Evolutionary conservation across 73 alveolate species (phyloP).

Genomic region (Tetrahymena malaccensis): DNA sequence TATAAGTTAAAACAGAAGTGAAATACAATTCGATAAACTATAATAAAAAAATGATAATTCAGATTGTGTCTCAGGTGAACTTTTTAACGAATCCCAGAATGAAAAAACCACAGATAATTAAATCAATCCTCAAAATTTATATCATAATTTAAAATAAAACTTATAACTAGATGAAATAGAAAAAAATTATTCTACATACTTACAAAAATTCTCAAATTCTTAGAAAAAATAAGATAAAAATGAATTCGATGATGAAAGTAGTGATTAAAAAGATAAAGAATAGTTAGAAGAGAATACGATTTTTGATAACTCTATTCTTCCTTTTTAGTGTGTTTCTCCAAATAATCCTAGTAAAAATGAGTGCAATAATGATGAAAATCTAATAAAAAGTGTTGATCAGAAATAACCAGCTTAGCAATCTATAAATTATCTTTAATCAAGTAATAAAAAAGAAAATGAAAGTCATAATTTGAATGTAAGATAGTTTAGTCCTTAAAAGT

Average conservation of each 20-base stretch:
- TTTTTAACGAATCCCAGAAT: neutral
- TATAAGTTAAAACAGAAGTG: neutral
- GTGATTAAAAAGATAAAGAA: neutral
- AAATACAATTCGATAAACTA: no score
- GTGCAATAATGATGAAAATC: neutral
- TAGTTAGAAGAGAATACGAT: neutral
- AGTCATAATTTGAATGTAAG: no score
- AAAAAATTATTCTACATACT: neutral
- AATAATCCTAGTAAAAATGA: no score
- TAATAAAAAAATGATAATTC: neutral
- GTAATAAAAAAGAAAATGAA: neutral
- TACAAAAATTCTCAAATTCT: neutral
- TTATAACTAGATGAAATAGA: neutral
- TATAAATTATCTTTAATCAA: no score
- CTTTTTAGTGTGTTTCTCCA: neutral
- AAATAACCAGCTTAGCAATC: neutral
- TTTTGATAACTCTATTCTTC: neutral
- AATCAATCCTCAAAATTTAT: no score
- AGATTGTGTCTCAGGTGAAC: no score
- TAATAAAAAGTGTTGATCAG: neutral
- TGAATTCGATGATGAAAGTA: neutral
- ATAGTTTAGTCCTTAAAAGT: neutral
- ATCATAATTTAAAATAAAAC: no score
- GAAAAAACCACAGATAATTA: no score
- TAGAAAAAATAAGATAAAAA: neutral